Conservation (phyloP, 2,329 filamentous ascomycete genomes). For the Niveomyces coronatus region DNA sequence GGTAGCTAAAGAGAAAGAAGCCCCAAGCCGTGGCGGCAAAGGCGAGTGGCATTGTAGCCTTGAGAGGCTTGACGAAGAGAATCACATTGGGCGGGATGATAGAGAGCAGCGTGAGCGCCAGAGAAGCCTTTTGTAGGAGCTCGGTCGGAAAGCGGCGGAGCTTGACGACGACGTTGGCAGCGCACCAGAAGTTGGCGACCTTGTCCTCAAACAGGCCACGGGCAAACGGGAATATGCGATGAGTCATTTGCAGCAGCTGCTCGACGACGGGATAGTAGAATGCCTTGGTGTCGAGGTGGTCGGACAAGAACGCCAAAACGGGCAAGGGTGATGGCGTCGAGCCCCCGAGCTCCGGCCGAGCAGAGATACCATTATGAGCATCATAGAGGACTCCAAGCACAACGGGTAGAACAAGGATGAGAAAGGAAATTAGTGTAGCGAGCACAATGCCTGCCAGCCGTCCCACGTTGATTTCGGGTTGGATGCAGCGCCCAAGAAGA, state of each 20-base stretch:
- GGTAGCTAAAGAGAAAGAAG: slow-evolving; percentile 95
- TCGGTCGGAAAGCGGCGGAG: slow-evolving; percentile 62
- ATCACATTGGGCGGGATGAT: slow-evolving; percentile 73
- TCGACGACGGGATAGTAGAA: slow-evolving; percentile 66
- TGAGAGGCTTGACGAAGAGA: slow-evolving; percentile 68
- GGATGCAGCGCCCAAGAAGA: slow-evolving; percentile 76
- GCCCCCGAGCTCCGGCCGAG: slow-evolving; percentile 45
- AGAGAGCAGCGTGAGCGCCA: slow-evolving; percentile 62
- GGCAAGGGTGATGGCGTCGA: slow-evolving; percentile 54
- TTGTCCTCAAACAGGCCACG: slow-evolving; percentile 98
- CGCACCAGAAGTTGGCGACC: slow-evolving; percentile 97
- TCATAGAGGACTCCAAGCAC: slow-evolving; percentile 63
- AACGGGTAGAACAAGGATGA: slow-evolving; percentile 64
- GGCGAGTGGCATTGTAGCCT: slow-evolving; percentile 65
- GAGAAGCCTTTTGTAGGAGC: slow-evolving; percentile 65
- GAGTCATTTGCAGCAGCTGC: slow-evolving; percentile 72
- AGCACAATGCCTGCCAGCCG: slow-evolving; percentile 67
- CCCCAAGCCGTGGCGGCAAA: slow-evolving; percentile 85
- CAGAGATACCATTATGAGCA: slow-evolving; percentile 49
- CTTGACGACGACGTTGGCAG: slow-evolving; percentile 82
- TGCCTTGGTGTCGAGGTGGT: slow-evolving; percentile 51
- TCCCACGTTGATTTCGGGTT: slow-evolving; percentile 55
- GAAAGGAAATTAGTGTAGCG: slow-evolving; percentile 63
- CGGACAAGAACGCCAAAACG: slow-evolving; percentile 46
- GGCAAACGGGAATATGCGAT: slow-evolving; percentile 92